Evolutionary conservation across 202 grass and related monocot species (phyloP).

Genomic region (Zoysia matrella): DNA sequence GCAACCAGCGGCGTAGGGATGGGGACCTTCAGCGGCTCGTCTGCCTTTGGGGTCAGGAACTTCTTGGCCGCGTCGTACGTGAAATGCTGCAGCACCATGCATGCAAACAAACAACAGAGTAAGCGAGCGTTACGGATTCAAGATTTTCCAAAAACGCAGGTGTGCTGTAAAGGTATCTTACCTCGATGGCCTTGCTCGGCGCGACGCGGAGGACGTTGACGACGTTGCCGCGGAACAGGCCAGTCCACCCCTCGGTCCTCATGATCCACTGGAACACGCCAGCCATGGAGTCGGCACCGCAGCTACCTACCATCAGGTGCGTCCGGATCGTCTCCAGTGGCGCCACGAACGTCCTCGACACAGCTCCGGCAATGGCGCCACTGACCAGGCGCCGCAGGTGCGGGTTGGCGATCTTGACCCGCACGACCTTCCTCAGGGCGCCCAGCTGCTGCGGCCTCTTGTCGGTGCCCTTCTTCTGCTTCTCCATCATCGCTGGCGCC

Average conservation of each 20-base stretch:
- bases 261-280: conserved; percentile 73
- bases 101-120: neutral
- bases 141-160: neutral
- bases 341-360: conserved; percentile 83
- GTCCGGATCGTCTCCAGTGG: conserved; percentile 89
- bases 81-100: conserved; percentile 59
- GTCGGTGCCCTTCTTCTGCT: neutral
- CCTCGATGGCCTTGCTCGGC: conserved; percentile 92
- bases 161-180: neutral
- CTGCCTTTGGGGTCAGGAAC: conserved; percentile 57
- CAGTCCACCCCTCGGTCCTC: conserved; percentile 69
- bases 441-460: conserved; percentile 5
- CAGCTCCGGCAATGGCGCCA: conserved; percentile 74
- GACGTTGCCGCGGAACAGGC: conserved; percentile 85
- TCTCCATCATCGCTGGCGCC: neutral
- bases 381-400: conserved; percentile 72
- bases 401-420: conserved; percentile 66
- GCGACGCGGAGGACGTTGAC: conserved; percentile 84
- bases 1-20: conserved; percentile 71
- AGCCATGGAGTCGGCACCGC: conserved; percentile 46
- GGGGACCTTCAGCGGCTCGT: conserved; percentile 57
- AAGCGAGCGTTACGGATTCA: neutral
- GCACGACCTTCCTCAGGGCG: conserved; percentile 33
- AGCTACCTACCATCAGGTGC: conserved; percentile 84
- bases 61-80: conserved; percentile 80